Conservation (phyloP, 2,329 filamentous ascomycete species). For the Niveomyces coronatus region DNA sequence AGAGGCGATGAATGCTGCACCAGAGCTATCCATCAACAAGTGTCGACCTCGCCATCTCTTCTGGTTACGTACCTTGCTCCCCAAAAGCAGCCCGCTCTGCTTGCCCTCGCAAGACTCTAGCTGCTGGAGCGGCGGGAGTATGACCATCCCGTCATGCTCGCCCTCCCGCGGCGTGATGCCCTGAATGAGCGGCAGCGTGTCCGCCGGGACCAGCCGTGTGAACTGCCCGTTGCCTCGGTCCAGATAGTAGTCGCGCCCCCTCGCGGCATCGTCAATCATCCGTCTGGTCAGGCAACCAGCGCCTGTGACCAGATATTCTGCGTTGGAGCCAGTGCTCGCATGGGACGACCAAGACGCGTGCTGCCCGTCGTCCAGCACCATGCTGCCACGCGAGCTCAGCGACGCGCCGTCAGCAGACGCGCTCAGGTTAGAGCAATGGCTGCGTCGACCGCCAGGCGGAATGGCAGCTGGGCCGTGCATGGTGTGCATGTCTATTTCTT, state of each 20-base stretch:
- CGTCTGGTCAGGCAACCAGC: background rate
- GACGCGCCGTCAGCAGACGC: slow-evolving; percentile 1
- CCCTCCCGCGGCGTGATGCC: slow-evolving; percentile 33
- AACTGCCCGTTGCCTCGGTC: slow-evolving; percentile 42
- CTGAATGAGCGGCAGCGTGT: slow-evolving; percentile 35
- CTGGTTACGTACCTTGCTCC: slow-evolving; percentile 28
- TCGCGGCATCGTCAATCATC: background rate
- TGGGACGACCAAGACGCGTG: slow-evolving; percentile 2
- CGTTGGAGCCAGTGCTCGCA: slow-evolving; percentile 4
- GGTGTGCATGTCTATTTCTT: background rate
- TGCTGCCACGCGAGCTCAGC: slow-evolving; percentile 5
- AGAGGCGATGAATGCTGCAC: slow-evolving; percentile 1
- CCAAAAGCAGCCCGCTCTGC: slow-evolving; percentile 27
- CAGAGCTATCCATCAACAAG: too few species aligned
- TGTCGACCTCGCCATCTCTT: too few species aligned
- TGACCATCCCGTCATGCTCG: slow-evolving; percentile 32
- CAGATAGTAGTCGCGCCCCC: slow-evolving; percentile 38
- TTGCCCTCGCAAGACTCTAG: slow-evolving; percentile 27
- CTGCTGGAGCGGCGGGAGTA: slow-evolving; percentile 32
- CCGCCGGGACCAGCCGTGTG: slow-evolving; percentile 45
- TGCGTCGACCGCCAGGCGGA: too few species aligned
- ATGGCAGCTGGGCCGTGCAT: too few species aligned
- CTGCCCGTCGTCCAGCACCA: background rate
- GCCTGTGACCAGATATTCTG: background rate
- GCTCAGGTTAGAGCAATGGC: slow-evolving; percentile 1